Evolutionary conservation across 2,329 filamentous ascomycete species (phyloP).

Genomic region (Xylaria sp.): DNA sequence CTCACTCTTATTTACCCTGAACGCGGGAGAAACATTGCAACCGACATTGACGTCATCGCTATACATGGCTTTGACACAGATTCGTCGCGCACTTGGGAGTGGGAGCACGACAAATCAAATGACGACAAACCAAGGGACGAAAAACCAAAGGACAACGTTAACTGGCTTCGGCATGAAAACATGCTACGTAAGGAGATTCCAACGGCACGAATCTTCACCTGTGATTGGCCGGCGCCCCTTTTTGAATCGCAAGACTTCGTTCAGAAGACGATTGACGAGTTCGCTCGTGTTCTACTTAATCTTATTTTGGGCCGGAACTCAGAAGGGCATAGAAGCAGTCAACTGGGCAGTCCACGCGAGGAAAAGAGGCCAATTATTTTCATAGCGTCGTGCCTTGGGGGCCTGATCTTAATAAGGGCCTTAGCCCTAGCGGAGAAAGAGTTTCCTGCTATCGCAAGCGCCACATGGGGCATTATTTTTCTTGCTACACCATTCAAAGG

Average conservation of each 20-base stretch:
- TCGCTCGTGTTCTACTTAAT: neutral
- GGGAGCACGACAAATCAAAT: neutral
- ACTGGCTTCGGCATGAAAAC: neutral
- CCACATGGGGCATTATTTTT: constrained; percentile 1
- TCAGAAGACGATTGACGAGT: neutral
- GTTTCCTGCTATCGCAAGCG: neutral
- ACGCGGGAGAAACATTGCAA: neutral
- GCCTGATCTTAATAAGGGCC: neutral
- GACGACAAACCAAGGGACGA: no score
- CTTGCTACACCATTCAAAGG: constrained; percentile 7
- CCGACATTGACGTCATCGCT: constrained; percentile 8
- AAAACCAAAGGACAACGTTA: neutral
- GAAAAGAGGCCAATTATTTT: neutral
- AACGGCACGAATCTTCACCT: constrained; percentile 8
- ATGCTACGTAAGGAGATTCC: constrained; percentile 7
- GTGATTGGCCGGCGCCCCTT: neutral
- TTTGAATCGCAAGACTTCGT: neutral
- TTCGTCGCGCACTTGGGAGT: neutral
- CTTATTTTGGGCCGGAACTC: neutral
- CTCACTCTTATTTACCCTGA: neutral
- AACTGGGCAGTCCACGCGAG: no score
- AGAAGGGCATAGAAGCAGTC: no score
- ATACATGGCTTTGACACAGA: constrained; percentile 14
- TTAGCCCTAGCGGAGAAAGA: neutral
- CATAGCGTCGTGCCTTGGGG: constrained; percentile 10